Evolutionary conservation across 495 filamentous ascomycete species (phyloP).

Genomic region (Talaromyces adpressus): DNA sequence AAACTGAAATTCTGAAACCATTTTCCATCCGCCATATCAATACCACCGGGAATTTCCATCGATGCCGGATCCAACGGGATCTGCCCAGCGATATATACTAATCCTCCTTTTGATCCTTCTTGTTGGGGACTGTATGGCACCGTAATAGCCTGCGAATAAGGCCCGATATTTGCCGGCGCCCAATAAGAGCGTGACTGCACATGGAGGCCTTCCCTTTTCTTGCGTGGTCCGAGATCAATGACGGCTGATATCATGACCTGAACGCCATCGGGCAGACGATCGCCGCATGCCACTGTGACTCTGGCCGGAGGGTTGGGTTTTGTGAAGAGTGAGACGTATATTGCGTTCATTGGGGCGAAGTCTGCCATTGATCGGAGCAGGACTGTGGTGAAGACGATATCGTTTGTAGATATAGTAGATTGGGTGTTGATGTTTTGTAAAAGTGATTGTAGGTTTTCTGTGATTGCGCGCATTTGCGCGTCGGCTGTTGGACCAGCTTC

Average conservation of each 20-base stretch:
- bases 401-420: constrained; percentile 26
- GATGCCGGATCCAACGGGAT: constrained; percentile 79
- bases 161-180: constrained; percentile 97
- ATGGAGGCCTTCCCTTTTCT: constrained; percentile 57
- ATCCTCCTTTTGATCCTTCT: constrained; percentile 17
- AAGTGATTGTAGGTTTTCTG: constrained; percentile 25
- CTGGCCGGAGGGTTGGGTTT: constrained; percentile 77
- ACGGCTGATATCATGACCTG: constrained; percentile 56
- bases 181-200: constrained; percentile 94
- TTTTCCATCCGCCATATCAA: background rate
- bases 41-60: constrained; percentile 50
- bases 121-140: constrained; percentile 27
- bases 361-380: constrained; percentile 72
- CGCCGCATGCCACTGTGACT: constrained; percentile 73
- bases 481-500: constrained; percentile 29
- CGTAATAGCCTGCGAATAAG: constrained; percentile 86
- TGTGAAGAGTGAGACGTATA: constrained; percentile 63
- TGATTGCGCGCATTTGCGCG: constrained; percentile 41
- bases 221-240: constrained; percentile 27
- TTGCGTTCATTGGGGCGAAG: constrained; percentile 64
- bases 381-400: constrained; percentile 69
- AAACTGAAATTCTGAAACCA: constrained; percentile 28
- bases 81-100: constrained; percentile 75
- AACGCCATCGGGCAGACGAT: constrained; percentile 45
- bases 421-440: constrained; percentile 14